These are phyloP conservation scores for Trichophyton benhamiae DNA, from an alignment of 2,329 filamentous ascomycete genomes.

Conservation along the genomic window DNA sequence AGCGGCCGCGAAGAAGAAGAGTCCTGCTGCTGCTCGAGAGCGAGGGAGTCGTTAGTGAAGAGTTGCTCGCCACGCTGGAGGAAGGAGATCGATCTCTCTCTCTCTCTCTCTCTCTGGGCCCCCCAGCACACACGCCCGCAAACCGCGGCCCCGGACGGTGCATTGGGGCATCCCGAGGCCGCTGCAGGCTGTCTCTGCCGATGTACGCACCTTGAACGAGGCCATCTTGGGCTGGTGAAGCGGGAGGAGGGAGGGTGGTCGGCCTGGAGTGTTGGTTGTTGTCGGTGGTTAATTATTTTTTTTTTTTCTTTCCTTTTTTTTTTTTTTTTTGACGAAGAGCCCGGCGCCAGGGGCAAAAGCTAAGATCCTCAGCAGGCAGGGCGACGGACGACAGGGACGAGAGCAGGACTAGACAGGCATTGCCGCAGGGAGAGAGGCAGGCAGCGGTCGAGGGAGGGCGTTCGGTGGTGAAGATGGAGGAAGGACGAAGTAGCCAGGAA, in stretches of 20 bases:
- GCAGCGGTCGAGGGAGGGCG: not conserved
- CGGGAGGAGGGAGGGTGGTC: not conserved
- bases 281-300: not conserved
- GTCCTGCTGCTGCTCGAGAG: conserved; percentile 14
- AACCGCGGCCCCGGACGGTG: not conserved
- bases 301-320: not conserved
- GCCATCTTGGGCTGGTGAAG: conserved; percentile 4
- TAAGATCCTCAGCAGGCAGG: not conserved
- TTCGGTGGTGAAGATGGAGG: not conserved
- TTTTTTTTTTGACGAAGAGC: not conserved
- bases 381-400: not conserved
- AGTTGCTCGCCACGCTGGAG: not conserved
- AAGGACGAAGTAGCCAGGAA: not conserved
- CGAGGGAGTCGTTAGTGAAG: not conserved
- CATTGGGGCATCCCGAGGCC: not conserved
- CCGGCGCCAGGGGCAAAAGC: not conserved
- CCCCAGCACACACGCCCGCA: not conserved
- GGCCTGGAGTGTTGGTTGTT: not conserved
- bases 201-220: conserved; percentile 7
- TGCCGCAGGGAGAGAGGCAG: not conserved
- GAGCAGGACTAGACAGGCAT: not conserved
- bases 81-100: too few relatives aligned
- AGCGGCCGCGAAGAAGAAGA: conserved; percentile 47
- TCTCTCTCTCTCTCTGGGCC: too few relatives aligned
- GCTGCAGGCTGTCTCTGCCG: not conserved